A percentile compares a stretch with the other conserved stretches of the same genome.
These are phyloP conservation scores for Fomitopsis schrenkii DNA, from an alignment of 1,284 basidiomycete genomes.

Conservation along the genomic window DNA sequence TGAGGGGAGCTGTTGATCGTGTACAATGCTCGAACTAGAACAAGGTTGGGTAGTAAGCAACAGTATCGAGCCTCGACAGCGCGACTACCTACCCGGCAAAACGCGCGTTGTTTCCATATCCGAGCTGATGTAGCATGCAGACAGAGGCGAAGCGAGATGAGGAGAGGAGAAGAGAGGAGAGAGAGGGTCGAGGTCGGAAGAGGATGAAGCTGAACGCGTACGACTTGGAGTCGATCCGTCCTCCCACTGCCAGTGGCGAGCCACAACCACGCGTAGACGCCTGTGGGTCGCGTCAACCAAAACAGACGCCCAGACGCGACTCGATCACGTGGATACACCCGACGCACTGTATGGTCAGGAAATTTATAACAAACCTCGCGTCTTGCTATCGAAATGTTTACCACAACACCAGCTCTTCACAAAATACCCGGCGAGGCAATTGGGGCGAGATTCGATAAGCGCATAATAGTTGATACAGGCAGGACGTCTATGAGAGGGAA, in stretches of 20 bases:
- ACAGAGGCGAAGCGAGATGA: not conserved
- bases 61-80: not conserved
- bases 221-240: too few species aligned
- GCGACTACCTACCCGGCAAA: not conserved
- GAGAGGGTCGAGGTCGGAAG: not conserved
- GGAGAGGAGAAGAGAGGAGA: not conserved
- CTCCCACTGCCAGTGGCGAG: too few species aligned
- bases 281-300: not conserved
- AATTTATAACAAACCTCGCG: too few species aligned
- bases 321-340: not conserved
- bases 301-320: not conserved
- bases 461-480: too few species aligned
- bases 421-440: too few species aligned
- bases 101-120: not conserved
- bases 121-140: not conserved
- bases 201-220: not conserved
- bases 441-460: too few species aligned
- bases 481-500: too few species aligned
- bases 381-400: too few species aligned
- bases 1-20: constrained; percentile 30
- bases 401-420: too few species aligned
- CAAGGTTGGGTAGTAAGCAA: constrained; percentile 13
- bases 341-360: not conserved
- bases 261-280: too few species aligned
- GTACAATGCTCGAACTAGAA: constrained; percentile 31